Evolutionary conservation across 768 basidiomycete species (phyloP).

Genomic region (Lactifluus piperatus): DNA sequence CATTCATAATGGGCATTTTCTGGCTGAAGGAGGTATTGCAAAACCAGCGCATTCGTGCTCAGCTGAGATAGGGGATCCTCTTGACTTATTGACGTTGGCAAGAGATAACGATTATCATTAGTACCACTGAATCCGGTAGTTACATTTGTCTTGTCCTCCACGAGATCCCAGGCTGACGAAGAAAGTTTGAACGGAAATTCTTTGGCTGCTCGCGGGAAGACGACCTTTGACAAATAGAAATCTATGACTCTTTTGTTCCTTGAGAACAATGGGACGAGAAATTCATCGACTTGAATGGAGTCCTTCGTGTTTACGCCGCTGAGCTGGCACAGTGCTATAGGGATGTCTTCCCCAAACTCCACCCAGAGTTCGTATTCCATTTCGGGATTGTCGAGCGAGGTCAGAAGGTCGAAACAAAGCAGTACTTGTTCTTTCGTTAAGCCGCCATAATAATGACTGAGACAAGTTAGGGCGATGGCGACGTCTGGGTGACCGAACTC

Average conservation of each 20-base stretch:
- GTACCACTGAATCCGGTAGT: conserved; percentile 49
- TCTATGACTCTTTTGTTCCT: conserved; percentile 33
- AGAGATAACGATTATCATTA: conserved; percentile 35
- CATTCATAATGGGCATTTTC: too few species aligned
- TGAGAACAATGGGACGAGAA: conserved; percentile 29
- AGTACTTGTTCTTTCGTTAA: conserved; percentile 32
- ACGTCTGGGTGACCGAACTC: conserved; percentile 49
- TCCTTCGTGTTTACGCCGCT: too few species aligned
- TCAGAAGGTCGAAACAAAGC: conserved; percentile 31
- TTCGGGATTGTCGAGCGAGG: conserved; percentile 21
- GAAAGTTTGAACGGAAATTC: conserved; percentile 40
- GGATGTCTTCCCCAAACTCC: conserved; percentile 22
- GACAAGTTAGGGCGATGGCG: conserved; percentile 36
- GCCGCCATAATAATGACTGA: conserved; percentile 42
- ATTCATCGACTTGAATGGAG: too few species aligned
- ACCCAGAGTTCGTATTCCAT: too few species aligned
- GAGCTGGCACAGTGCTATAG: conserved; percentile 25
- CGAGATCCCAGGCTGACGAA: conserved; percentile 46
- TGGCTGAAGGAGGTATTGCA: too few species aligned
- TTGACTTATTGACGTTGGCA: conserved; percentile 31
- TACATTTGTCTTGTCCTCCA: conserved; percentile 27
- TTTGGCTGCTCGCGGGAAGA: conserved; percentile 43
- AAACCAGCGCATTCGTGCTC: conserved; percentile 30
- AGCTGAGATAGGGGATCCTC: conserved; percentile 23
- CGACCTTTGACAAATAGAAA: conserved; percentile 37